Evolutionary conservation across 305 asterid species (phyloP).

Genomic region (Fraxinus baroniana): DNA sequence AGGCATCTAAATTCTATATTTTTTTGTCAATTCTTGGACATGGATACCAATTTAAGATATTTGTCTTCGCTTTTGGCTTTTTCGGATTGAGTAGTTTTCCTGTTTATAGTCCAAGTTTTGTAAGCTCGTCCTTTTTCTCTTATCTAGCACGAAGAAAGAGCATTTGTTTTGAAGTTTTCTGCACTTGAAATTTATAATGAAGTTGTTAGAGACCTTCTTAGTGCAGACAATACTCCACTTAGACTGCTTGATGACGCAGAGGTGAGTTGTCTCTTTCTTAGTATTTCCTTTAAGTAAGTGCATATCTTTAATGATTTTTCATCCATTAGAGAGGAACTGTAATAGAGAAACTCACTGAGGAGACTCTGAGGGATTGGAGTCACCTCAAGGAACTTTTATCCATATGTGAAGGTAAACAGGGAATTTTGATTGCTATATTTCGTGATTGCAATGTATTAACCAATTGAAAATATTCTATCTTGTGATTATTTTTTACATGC

Average conservation of each 20-base stretch:
- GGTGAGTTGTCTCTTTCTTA: slow-evolving; percentile 44
- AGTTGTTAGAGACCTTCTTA: slow-evolving; percentile 90
- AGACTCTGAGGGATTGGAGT: slow-evolving; percentile 78
- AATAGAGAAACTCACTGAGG: slow-evolving; percentile 87
- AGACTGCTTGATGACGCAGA: slow-evolving; percentile 97
- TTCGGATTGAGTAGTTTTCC: slow-evolving; percentile 6
- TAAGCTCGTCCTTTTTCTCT: slow-evolving; percentile 10
- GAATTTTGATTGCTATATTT: neutral
- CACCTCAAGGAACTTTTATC: slow-evolving; percentile 85
- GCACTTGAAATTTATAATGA: slow-evolving; percentile 95
- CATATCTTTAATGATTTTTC: slow-evolving; percentile 27
- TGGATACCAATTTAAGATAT: neutral
- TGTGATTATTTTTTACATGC: slow-evolving; percentile 5
- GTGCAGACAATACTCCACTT: slow-evolving; percentile 65
- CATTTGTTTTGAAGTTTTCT: slow-evolving; percentile 80
- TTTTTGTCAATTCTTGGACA: neutral
- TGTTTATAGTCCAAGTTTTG: neutral
- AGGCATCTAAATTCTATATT: slow-evolving; percentile 42
- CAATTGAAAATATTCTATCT: slow-evolving; percentile 9
- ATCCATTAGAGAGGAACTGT: slow-evolving; percentile 67
- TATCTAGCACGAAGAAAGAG: slow-evolving; percentile 82
- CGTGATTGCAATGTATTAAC: neutral
- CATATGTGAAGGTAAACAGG: slow-evolving; percentile 66
- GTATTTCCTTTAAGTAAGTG: slow-evolving; percentile 10
- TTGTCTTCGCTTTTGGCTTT: neutral